A percentile compares a stretch with the other conserved stretches of the same genome.
Evolutionary conservation across 2,329 filamentous ascomycete genomes (phyloP).

Genomic region (Aspergillus brasiliensis): DNA sequence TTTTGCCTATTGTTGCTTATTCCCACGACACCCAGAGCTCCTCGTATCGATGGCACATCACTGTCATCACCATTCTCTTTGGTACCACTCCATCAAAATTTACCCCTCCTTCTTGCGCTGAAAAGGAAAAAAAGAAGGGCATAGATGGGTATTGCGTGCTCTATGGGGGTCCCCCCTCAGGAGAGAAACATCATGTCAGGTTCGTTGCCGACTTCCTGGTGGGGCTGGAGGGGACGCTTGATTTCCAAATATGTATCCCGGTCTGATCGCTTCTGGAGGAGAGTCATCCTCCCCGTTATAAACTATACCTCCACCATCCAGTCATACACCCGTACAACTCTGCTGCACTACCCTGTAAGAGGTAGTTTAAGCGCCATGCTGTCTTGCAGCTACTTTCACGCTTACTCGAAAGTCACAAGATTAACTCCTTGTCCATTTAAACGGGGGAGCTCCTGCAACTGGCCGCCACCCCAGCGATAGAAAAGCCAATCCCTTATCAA

Average conservation of each 20-base stretch:
- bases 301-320: too few relatives aligned
- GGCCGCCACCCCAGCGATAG: not conserved
- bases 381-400: not conserved
- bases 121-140: not conserved
- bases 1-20: not conserved
- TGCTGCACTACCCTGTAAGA: conserved; percentile 4
- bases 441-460: not conserved
- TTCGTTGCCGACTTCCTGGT: conserved; percentile 28
- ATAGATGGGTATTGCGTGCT: not conserved
- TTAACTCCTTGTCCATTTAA: not conserved
- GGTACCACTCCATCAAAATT: not conserved
- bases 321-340: conserved; percentile 3
- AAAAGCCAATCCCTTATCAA: not conserved
- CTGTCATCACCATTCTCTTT: not conserved
- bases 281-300: conserved; percentile 9
- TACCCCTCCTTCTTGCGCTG: not conserved
- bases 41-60: not conserved
- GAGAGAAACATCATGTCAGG: conserved; percentile 18
- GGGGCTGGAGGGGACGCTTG: conserved; percentile 28
- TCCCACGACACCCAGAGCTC: not conserved
- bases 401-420: conserved; percentile 1
- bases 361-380: conserved; percentile 4
- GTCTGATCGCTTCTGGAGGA: conserved; percentile 28
- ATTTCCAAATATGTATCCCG: conserved; percentile 38
- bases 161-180: not conserved